Evolutionary conservation across 179 eudicot genomes (phyloP).

Genomic region (Drosera spatulata): DNA sequence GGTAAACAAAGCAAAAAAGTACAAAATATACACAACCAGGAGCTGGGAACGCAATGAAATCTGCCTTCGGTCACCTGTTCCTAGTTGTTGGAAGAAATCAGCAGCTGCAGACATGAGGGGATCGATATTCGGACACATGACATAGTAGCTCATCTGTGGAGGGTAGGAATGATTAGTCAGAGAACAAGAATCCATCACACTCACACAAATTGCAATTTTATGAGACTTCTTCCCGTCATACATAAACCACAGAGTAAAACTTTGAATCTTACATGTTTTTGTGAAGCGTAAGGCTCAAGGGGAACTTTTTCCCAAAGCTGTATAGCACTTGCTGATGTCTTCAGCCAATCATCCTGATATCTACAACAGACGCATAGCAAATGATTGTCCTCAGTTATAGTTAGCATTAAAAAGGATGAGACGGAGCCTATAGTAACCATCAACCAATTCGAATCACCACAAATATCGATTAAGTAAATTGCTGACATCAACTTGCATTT

Average conservation of each 20-base stretch:
- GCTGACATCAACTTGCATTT: no score
- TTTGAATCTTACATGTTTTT: slow-evolving; percentile 55
- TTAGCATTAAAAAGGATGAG: neutral
- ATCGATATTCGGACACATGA: slow-evolving; percentile 86
- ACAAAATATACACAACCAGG: neutral
- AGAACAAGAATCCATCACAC: neutral
- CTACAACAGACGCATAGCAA: slow-evolving; percentile 20
- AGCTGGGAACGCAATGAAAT: neutral
- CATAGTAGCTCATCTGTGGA: slow-evolving; percentile 84
- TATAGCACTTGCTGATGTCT: no score
- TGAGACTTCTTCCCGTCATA: neutral
- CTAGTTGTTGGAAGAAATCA: slow-evolving; percentile 94
- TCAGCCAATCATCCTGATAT: slow-evolving; percentile 99
- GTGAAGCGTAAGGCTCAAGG: slow-evolving; percentile 93
- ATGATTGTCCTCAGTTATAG: neutral
- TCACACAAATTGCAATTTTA: neutral
- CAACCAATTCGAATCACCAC: no score
- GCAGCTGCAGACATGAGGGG: slow-evolving; percentile 71
- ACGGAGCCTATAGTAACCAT: neutral
- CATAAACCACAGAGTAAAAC: neutral
- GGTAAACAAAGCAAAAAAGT: neutral
- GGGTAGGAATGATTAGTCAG: neutral
- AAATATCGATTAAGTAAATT: no score
- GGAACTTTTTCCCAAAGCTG: slow-evolving; percentile 98
- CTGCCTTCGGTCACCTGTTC: slow-evolving; percentile 60